Evolutionary conservation across 2,329 filamentous ascomycete species (phyloP).

Genomic region (Hysterium pulicare): DNA sequence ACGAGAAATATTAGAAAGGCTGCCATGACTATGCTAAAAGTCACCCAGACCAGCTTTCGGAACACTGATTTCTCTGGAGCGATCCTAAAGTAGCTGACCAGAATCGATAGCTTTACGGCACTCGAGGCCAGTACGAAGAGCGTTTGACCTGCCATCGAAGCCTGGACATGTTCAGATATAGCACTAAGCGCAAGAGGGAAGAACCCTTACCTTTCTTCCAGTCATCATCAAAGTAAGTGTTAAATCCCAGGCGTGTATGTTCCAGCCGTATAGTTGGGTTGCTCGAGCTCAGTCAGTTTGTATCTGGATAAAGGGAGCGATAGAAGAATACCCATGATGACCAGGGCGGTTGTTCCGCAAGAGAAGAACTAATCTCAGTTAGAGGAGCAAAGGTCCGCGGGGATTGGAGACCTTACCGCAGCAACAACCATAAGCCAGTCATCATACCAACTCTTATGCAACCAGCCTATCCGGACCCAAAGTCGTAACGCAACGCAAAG

Average conservation of each 20-base stretch:
- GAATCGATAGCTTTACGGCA: slow-evolving; percentile 37
- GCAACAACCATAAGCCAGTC: slow-evolving; percentile 38
- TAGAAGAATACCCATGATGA: slow-evolving; percentile 20
- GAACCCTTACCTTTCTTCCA: slow-evolving; percentile 29
- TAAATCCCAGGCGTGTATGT: slow-evolving; percentile 37
- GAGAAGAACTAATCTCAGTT: slow-evolving; percentile 25
- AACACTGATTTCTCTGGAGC: slow-evolving; percentile 38
- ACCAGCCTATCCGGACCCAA: slow-evolving; percentile 34
- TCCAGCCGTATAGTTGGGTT: slow-evolving; percentile 37
- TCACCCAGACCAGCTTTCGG: slow-evolving; percentile 35
- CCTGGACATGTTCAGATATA: slow-evolving; percentile 21
- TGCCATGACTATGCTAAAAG: slow-evolving; percentile 32
- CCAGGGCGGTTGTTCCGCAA: slow-evolving; percentile 28
- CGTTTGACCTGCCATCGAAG: slow-evolving; percentile 37
- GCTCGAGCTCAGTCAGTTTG: slow-evolving; percentile 13
- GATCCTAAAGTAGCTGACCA: slow-evolving; percentile 38
- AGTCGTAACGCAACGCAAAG: slow-evolving; percentile 32
- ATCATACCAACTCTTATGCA: slow-evolving; percentile 38
- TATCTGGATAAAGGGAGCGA: not conserved
- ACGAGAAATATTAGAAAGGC: slow-evolving; percentile 35
- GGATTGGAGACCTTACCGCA: slow-evolving; percentile 24
- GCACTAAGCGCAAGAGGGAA: slow-evolving; percentile 14
- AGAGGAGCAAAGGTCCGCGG: slow-evolving; percentile 1
- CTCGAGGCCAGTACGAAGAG: slow-evolving; percentile 38
- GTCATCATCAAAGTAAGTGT: slow-evolving; percentile 24